Evolutionary conservation across 345 rosid species (phyloP).

Genomic region (Kandelia obovata): DNA sequence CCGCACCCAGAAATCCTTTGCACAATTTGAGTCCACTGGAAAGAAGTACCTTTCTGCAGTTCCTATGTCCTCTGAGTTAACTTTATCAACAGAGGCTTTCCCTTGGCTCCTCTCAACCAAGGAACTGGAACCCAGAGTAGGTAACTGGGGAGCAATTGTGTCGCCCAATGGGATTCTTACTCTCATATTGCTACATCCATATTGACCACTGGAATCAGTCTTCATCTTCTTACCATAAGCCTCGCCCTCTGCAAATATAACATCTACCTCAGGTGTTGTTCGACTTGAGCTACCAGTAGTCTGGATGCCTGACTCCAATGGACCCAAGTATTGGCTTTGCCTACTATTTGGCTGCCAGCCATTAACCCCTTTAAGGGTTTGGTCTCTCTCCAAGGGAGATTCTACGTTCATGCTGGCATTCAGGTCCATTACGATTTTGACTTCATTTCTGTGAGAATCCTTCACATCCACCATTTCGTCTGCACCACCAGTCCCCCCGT

Average conservation of each 20-base stretch:
- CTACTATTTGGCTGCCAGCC: slow-evolving; percentile 26
- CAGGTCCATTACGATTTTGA: slow-evolving; percentile 25
- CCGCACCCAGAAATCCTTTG: slow-evolving; percentile 35
- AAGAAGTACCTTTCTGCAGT: slow-evolving; percentile 62
- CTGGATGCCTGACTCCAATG: slow-evolving; percentile 30
- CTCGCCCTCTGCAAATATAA: slow-evolving; percentile 26
- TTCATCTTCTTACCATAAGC: slow-evolving; percentile 50
- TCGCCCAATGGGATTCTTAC: slow-evolving; percentile 29
- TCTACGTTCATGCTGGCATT: slow-evolving; percentile 28
- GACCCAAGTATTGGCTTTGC: slow-evolving; percentile 48
- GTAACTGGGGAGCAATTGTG: slow-evolving; percentile 31
- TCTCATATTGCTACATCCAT: slow-evolving; percentile 18
- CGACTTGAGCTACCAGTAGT: slow-evolving; percentile 23
- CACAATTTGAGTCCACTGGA: slow-evolving; percentile 52
- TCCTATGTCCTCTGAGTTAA: slow-evolving; percentile 38
- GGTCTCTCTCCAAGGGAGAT: slow-evolving; percentile 28
- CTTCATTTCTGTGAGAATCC: slow-evolving; percentile 29
- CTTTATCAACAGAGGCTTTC: slow-evolving; percentile 30
- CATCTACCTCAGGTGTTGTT: slow-evolving; percentile 26
- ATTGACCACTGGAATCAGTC: slow-evolving; percentile 33
- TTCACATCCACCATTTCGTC: slow-evolving; percentile 29
- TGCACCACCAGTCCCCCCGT: slow-evolving; percentile 11
- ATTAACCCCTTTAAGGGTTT: slow-evolving; percentile 9
- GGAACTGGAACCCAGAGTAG: slow-evolving; percentile 33
- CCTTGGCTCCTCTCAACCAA: slow-evolving; percentile 22